Percentiles rank a stretch among this genome's conserved stretches.
phyloP scores from a whole-genome alignment of 441 rosid species.

The Monsonia emarginata region DNA sequence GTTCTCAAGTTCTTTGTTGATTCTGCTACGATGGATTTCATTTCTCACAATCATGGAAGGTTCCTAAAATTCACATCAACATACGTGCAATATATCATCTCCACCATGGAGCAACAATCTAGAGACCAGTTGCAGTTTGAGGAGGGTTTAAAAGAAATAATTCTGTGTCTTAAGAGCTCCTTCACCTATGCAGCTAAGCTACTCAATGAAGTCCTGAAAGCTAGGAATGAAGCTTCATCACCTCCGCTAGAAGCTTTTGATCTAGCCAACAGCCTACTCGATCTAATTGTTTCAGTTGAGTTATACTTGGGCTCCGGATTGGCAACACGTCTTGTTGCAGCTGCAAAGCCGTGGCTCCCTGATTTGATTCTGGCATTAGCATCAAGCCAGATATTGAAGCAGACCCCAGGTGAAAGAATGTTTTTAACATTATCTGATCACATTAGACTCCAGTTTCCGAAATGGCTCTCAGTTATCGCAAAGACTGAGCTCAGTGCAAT shows the following conservation, averaged over 20 bases:
- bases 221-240: constrained; percentile 32
- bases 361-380: constrained; percentile 79
- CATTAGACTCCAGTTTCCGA: constrained; percentile 40
- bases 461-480: constrained; percentile 55
- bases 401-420: constrained; percentile 27
- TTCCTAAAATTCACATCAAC: constrained; percentile 48
- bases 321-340: constrained; percentile 43
- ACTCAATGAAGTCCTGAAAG: constrained; percentile 44
- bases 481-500: constrained; percentile 42
- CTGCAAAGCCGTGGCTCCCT: constrained; percentile 69
- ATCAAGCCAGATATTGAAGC: constrained; percentile 33
- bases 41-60: constrained; percentile 30
- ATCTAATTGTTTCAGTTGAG: constrained; percentile 46
- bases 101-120: constrained; percentile 31
- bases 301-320: constrained; percentile 36
- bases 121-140: constrained; percentile 29
- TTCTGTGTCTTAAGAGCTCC: constrained; percentile 56
- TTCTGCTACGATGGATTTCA: constrained; percentile 41
- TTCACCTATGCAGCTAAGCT: constrained; percentile 65
- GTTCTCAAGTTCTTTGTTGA: constrained; percentile 69
- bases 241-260: constrained; percentile 43
- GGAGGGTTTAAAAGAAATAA: constrained; percentile 40
- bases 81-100: constrained; percentile 37
- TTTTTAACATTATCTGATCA: constrained; percentile 26
- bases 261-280: constrained; percentile 51